phyloP scores from a whole-genome alignment of 192 early-diverging fungal species.

The Coemansia sp. region DNA sequence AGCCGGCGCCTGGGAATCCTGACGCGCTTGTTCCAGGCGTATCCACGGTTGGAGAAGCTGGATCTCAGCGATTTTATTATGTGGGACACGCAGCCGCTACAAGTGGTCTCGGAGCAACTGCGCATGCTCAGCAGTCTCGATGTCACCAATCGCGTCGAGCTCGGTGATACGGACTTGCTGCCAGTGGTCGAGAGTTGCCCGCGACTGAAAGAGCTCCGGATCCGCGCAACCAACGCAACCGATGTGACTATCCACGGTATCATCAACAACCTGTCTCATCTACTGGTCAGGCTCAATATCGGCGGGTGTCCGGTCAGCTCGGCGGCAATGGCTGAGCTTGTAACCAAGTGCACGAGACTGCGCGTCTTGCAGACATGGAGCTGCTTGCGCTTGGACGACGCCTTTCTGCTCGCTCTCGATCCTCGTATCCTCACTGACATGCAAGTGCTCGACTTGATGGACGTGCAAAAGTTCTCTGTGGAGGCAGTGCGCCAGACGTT shows the following conservation, averaged over 20 bases:
- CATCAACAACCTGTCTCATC: conserved; percentile 30
- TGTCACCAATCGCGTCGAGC: conserved; percentile 53
- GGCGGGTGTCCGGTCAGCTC: conserved; percentile 53
- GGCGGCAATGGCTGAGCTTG: conserved; percentile 48
- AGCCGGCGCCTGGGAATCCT: conserved; percentile 39
- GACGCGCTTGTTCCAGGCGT: conserved; percentile 42
- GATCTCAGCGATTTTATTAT: conserved; percentile 56
- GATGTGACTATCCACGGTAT: conserved; percentile 45
- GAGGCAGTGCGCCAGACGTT: conserved; percentile 42
- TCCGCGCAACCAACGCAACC: conserved; percentile 50
- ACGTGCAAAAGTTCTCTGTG: conserved; percentile 50
- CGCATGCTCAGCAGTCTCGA: conserved; percentile 40
- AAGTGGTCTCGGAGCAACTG: conserved; percentile 41
- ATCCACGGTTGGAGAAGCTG: conserved; percentile 50
- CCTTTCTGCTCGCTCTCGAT: conserved; percentile 43
- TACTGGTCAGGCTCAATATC: conserved; percentile 45
- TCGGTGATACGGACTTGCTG: conserved; percentile 46
- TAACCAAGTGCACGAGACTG: conserved; percentile 32
- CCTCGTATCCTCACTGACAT: conserved; percentile 26
- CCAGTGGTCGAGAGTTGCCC: conserved; percentile 44
- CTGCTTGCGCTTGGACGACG: conserved; percentile 48
- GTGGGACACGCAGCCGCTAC: conserved; percentile 54
- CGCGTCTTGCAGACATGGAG: conserved; percentile 48
- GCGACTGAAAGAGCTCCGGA: conserved; percentile 39
- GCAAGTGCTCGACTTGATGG: conserved; percentile 54